Base-by-base conservation (phyloP, 164 flowering plant genomes). In the Echeveria elegans region DNA sequence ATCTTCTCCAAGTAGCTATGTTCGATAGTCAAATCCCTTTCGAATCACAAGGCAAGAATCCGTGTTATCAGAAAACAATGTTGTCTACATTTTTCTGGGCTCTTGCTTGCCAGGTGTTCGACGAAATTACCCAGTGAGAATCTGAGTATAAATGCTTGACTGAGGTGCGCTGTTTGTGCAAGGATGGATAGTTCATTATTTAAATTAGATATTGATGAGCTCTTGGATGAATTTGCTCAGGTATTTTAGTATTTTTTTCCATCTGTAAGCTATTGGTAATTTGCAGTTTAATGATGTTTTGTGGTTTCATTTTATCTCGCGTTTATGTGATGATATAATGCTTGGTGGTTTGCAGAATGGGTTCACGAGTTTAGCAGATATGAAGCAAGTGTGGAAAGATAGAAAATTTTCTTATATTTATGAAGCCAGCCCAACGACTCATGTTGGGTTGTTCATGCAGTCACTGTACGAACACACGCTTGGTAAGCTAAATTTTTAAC, bases 171-270 rank as follows among this genome's bases (percentile, higher is more conserved):
- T 21, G 29, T 7, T 52, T 5, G 29, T 23, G 4, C 28, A 26
- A 11, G 2, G 29, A 52, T 52, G 58, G 58, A 52, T 52, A 52
- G 21, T 23, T 52, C 58, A 52, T 21, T 23, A 10, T 88, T 85
- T 83, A 88, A 86, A 75, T 73, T 40, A 60, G 96, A 92, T 69
- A 86, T 92, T 65, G 95, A 92, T 71, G 92, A 92, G 72, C 91
- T 92, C 24, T 79, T 92, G 12, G 30, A 76, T 59, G 96, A 82
- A 63, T 92, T 88, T 63, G 69, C 74, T 23, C 67, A 80, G 88
- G 97, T 88, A n/a, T n/a, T n/a, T n/a, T n/a, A n/a, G n/a, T 36
- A 36, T 36, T 36, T 14, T 40, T 47, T 16, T 75, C 41, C 1
- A 65, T 21, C 59, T 29, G 63, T 28, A 4, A 9, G n/a, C 15